These are phyloP conservation scores for Ambrosiella beaveri DNA, from an alignment of 2,329 filamentous ascomycete genomes.

Conservation along the genomic window DNA sequence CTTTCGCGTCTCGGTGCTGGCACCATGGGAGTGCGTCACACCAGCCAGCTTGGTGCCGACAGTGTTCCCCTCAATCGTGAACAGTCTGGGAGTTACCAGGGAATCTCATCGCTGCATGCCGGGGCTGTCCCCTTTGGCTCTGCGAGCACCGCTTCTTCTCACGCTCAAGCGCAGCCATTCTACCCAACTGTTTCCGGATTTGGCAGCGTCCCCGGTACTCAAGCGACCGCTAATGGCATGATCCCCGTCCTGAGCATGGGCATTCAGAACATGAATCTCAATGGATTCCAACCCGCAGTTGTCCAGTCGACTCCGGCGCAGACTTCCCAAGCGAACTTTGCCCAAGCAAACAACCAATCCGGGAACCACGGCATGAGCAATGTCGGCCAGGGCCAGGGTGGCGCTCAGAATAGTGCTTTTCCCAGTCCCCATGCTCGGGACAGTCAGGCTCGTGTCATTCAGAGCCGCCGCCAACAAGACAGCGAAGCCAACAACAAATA, in stretches of 20 bases:
- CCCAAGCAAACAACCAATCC: slow-evolving; percentile 2
- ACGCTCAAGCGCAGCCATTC: slow-evolving; percentile 17
- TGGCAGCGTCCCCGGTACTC: slow-evolving; percentile 17
- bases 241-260: slow-evolving; percentile 49
- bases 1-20: slow-evolving; percentile 9
- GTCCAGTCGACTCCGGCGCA: neutral
- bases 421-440: slow-evolving; percentile 42
- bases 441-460: slow-evolving; percentile 58
- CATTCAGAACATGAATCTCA: slow-evolving; percentile 33
- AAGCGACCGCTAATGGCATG: slow-evolving; percentile 8
- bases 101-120: slow-evolving; percentile 41
- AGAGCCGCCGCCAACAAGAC: slow-evolving; percentile 57
- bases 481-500: slow-evolving; percentile 65
- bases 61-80: slow-evolving; percentile 5
- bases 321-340: neutral
- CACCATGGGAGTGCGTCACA: slow-evolving; percentile 6
- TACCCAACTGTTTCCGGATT: slow-evolving; percentile 19
- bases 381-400: neutral
- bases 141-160: slow-evolving; percentile 19
- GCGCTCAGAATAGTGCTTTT: slow-evolving; percentile 5
- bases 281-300: slow-evolving; percentile 22
- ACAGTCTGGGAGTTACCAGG: slow-evolving; percentile 17
- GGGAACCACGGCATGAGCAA: slow-evolving; percentile 1
- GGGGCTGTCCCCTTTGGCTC: slow-evolving; percentile 67
- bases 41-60: slow-evolving; percentile 6